Conservation (phyloP, 2,329 filamentous ascomycete species). For the Colletotrichum incanum region DNA sequence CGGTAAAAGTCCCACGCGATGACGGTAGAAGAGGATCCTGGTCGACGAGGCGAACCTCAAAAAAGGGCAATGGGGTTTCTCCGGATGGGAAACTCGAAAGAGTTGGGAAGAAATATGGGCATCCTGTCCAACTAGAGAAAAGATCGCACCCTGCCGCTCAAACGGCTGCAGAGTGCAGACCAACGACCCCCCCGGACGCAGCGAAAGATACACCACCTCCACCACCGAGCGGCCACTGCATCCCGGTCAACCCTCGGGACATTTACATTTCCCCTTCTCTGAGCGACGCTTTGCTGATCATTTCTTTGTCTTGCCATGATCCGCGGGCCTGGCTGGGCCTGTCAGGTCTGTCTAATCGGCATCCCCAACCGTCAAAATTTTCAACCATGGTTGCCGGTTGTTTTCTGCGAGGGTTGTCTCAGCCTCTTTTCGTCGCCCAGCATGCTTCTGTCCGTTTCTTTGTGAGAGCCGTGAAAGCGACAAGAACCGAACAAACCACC, state of each 20-base stretch:
- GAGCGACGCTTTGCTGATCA: constrained; percentile 26
- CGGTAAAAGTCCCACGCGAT: constrained; percentile 17
- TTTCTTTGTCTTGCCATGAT: constrained; percentile 34
- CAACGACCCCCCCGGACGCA: background rate
- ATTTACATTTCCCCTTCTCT: constrained; percentile 21
- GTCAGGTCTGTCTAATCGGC: constrained; percentile 18
- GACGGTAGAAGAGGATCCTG: constrained; percentile 31
- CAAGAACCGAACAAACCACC: background rate
- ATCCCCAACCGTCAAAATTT: constrained; percentile 14
- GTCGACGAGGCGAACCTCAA: constrained; percentile 14
- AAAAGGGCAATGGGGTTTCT: constrained; percentile 4
- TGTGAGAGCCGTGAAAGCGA: background rate
- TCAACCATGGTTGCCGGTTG: background rate
- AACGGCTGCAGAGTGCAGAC: constrained; percentile 5
- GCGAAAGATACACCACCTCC: constrained; percentile 11
- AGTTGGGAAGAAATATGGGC: constrained; percentile 11
- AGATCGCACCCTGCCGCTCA: constrained; percentile 20
- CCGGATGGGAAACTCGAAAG: constrained; percentile 3
- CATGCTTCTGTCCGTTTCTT: constrained; percentile 3
- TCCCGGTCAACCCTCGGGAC: constrained; percentile 19
- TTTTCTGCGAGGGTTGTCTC: constrained; percentile 1
- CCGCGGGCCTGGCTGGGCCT: constrained; percentile 22
- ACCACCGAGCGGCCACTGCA: background rate
- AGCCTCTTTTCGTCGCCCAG: background rate
- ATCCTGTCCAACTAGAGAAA: constrained; percentile 2